Conservation (phyloP, 345 rosid species). For the Crucihimalaya himalaica region DNA sequence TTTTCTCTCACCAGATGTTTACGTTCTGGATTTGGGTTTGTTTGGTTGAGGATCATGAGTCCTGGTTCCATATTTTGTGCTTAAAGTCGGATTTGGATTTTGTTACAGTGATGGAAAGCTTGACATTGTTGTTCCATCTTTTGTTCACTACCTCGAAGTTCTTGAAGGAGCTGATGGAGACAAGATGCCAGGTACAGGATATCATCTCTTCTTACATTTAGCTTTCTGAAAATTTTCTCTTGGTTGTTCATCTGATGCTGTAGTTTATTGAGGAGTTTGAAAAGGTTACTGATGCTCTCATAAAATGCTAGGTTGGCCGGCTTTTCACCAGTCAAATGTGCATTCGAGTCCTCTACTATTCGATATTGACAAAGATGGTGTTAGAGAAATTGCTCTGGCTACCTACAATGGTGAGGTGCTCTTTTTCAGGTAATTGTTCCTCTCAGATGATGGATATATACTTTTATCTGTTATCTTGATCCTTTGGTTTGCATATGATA, state of each 20-base stretch:
- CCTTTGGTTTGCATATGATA: constrained; percentile 10
- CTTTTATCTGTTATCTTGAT: constrained; percentile 2
- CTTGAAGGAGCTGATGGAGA: constrained; percentile 99
- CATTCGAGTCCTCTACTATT: constrained; percentile 94
- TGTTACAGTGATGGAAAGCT: constrained; percentile 91
- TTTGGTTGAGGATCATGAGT: constrained; percentile 6
- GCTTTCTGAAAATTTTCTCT: not conserved
- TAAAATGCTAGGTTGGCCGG: constrained; percentile 89
- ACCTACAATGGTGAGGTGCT: constrained; percentile 95
- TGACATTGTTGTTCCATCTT: constrained; percentile 94
- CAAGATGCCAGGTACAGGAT: constrained; percentile 81
- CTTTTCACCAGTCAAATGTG: constrained; percentile 97
- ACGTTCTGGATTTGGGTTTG: not conserved
- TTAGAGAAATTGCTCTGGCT: constrained; percentile 91
- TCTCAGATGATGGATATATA: not conserved
- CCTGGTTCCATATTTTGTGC: not conserved
- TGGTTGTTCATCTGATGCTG: constrained; percentile 1
- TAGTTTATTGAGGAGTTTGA: not conserved
- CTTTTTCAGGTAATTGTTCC: constrained; percentile 74
- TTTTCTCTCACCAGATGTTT: not conserved
- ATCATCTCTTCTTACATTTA: constrained; percentile 12
- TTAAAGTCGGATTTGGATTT: not conserved
- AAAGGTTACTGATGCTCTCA: constrained; percentile 19
- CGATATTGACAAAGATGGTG: constrained; percentile 97
- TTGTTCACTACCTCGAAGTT: constrained; percentile 97